Base-by-base conservation (phyloP, 805 yeast genomes). In the Yarrowia yakushimensis region DNA sequence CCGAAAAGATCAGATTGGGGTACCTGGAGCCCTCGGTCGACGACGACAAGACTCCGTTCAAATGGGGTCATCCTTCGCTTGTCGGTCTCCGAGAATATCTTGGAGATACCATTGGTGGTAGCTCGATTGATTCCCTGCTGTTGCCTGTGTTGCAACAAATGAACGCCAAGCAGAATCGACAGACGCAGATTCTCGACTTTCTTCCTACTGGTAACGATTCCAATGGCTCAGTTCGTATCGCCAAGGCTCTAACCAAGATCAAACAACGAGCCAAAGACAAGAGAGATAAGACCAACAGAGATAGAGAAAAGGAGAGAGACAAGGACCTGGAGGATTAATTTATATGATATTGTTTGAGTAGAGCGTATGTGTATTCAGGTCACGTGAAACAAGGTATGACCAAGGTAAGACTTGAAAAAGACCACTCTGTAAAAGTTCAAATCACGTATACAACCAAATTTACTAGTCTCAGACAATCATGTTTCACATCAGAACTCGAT, bases 11-110 rank as follows among this genome's bases (percentile, higher is more conserved):
- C 1, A 76, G 76, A 33, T 84, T 87, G 22, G 97, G 97, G 0
- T 94, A 94, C 72, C 65, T 79, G 20, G 70, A 78, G 11, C 97
- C 99, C 0, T 90, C 86, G 33, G 97, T 94, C 3, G 98, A 94
- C 71, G 79, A 79, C 39, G 97, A 92, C 71, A 76, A 77, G 48
- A 87, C 92, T 0, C 79, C 81, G 62, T 92, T 94, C 74, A 81
- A 81, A 50, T 94, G 99, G 99, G 98, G 97, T 0, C 75, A 78
- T 2, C 97, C 97, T 0, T 90, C 89, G 71, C 74, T 92, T 64
- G 97, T 91, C 68, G 84, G 83, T 66, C 76, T 94, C 57, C 76
- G 97, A 30, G 78, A 82, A 0, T 92, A 82, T 67, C 76, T 94
- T 72, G 82, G 81, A 81, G 77, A 75, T 48, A 83, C 83, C 46